Base-by-base conservation (phyloP, 208 protist genomes). In the Endotrypanum monterogeii region DNA sequence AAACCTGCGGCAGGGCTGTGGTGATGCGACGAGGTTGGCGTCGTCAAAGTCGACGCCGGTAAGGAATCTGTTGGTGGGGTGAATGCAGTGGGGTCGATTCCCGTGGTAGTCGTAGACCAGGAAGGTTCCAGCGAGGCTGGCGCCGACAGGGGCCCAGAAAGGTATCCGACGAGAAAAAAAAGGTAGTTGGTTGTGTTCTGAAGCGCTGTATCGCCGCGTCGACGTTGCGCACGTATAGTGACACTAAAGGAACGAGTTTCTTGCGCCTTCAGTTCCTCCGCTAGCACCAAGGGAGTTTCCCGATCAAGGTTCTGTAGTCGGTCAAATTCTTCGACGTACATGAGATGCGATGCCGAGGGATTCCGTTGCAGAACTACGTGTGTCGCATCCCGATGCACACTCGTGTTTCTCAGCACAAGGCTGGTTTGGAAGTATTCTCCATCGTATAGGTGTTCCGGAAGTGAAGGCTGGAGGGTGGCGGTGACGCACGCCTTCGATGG, bases 311-410 rank as follows among this genome's bases (percentile, higher is more conserved):
- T 93, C 41, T 76, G 68, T 39, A 71, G 80, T 8, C 81, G 65
- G n/a, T 71, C 72, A 48, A 94, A 86, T 25, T 80, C 76, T 8
- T 89, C 81, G 11, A 94, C 55, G 79, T 84, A 96, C 32, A 91
- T 14, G 0, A 94, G 73, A 63, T 94, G 89, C 4, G 90, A 85
- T 62, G 88, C 90, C 37, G 67, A 62, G 52, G 89, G 71, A 68
- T 87, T 91, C 55, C 88, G 92, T 71, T 95, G 92, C 44, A 94
- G 68, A n/a, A 82, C 81, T 16, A 96, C 82, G 69, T 85, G 83
- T 18, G 66, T 66, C n/a, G 90, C 92, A 35, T 78, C 71, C 39
- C 83, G 72, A n/a, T 90, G 63, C 37, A 78, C 71, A 74, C 87
- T 92, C 12, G 79, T 72, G 78, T 96, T 96, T 50, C 68, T 68